Evolutionary conservation across 768 basidiomycete species (phyloP), one percentile per base, ranked within the genome.

Genomic region (Harrya chromipes): DNA sequence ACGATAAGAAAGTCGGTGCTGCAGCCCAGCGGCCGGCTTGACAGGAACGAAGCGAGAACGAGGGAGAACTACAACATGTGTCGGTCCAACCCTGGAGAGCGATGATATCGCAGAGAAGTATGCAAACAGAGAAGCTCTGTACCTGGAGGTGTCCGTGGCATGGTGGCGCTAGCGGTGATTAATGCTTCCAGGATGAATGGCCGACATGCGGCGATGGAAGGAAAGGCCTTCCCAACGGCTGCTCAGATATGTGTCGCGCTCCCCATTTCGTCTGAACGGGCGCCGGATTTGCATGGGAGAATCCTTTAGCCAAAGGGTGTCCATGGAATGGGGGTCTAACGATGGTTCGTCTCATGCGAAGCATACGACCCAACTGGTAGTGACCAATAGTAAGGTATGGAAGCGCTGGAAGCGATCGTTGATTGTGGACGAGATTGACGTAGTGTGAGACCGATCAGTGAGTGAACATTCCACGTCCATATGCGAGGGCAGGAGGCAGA

Each of bases 81-180:
- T 56, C 46, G 40, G 49, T 43, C 31, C 34, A 51, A 29, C 38
- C 36, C 40, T 58, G 34, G 43, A 52, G 61, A 52, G 61, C 61
- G 64, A 66, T 64, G 52, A 57, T 59, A 33, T 63, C 62, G 62
- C 62, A 63, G 40, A 49, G 48, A 64, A 63, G 55, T 43, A 45
- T 37, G 17, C 50, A 52, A 41, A 52, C 57, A 45, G 57, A 60
- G 63, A 63, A 57, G 61, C 26, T 40, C 49, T 33, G 45, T 53
- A 31, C 46, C 43, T 54, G 17, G 56, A 62, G 26, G 47, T 46
- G 50, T 48, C 56, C 54, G 52, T 58, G 47, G 47, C 37, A 47
- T 56, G 54, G 66, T 60, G 64, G 64, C 67, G 58, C 66, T 16
- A 47, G 55, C 49, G 54, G 64, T 56, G 64, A 68, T 66, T 58